Evolutionary conservation across 352 stramenopile genomes (phyloP).

Genomic region (Pythium utonaiense): DNA sequence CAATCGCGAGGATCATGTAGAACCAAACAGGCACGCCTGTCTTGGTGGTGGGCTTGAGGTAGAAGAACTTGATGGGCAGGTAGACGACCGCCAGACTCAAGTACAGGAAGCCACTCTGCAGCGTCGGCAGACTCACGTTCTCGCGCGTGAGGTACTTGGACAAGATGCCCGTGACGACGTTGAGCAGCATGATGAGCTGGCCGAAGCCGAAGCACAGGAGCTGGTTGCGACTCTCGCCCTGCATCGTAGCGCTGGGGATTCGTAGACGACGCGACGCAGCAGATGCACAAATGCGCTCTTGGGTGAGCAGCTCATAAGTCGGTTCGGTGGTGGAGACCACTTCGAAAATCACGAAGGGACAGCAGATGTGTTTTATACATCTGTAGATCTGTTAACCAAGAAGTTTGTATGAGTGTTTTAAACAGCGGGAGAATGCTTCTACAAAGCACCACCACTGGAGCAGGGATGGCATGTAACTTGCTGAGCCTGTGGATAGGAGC

Average conservation of each 20-base stretch:
- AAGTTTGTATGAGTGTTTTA: neutral
- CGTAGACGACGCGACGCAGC: too few relatives aligned
- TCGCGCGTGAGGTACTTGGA: constrained; percentile 58
- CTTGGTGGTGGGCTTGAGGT: constrained; percentile 21
- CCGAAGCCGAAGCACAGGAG: constrained; percentile 60
- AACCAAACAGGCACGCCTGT: constrained; percentile 51
- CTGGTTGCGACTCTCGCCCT: constrained; percentile 23
- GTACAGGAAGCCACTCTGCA: constrained; percentile 62
- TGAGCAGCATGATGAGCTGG: constrained; percentile 66
- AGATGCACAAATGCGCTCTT: neutral
- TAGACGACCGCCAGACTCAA: constrained; percentile 48
- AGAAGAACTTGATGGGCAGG: constrained; percentile 37
- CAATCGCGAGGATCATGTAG: constrained; percentile 52
- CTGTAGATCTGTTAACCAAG: neutral
- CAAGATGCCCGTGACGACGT: constrained; percentile 49
- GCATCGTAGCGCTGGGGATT: constrained; percentile 3
- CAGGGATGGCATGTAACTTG: too few relatives aligned
- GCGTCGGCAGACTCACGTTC: constrained; percentile 45
- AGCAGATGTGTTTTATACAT: neutral
- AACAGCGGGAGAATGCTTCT: too few relatives aligned
- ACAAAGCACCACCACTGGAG: too few relatives aligned
- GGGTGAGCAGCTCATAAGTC: neutral
- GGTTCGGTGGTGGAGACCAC: neutral
- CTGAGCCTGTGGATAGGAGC: too few relatives aligned
- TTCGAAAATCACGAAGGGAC: neutral